Evolutionary conservation across 257 asterid genomes (phyloP), one percentile per base, ranked within the genome.

Genomic region (Nicotiana sylvestris): DNA sequence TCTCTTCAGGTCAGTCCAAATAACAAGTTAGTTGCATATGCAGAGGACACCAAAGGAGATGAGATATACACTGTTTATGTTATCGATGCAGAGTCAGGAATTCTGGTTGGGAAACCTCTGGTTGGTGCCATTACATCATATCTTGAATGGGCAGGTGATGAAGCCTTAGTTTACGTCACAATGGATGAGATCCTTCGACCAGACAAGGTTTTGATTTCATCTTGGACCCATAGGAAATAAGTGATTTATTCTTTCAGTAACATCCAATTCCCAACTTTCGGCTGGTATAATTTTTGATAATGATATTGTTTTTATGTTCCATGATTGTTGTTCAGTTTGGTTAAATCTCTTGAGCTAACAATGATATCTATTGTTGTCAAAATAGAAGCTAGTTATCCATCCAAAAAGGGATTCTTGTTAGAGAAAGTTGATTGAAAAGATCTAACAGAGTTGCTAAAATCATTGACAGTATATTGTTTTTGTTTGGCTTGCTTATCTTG

Each of bases 1-100:
- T 70, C 51, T 80, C 70, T 86, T 76, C 92, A 95, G 99, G 96
- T 90, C 81, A 95, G 96, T 88, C 96, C 96, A 21, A 92, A 92
- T 88, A 85, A 91, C 86, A 90, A 92, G 86, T 80, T 94, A 85
- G 91, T 95, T 27, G 98, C 99, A 80, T 95, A 94, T 87, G 96
- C 99, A 57, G 97, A 95, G 86, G 99, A 95, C 72, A 92, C 94
- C 35, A 92, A 92, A 86, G 99, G 99, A 83, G 95, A 94, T 88
- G 99, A 96, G 83, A 94, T 91, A 60, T 96, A 91, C 87, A 90
- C 95, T 55, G 90, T 94, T 85, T 84, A 94, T 86, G 86, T 92
- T 69, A 92, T 96, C 79, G 97, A 96, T 89, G 92, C 92, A 25
- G 98, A 93, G 88, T 90, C 99, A 80, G 91, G 66, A 83, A 78